Percentiles rank a stretch among this genome's conserved stretches.
Conservation (phyloP, 225 moss, liverwort and hornwort species). For the Pseudisothecium myosuroides region DNA sequence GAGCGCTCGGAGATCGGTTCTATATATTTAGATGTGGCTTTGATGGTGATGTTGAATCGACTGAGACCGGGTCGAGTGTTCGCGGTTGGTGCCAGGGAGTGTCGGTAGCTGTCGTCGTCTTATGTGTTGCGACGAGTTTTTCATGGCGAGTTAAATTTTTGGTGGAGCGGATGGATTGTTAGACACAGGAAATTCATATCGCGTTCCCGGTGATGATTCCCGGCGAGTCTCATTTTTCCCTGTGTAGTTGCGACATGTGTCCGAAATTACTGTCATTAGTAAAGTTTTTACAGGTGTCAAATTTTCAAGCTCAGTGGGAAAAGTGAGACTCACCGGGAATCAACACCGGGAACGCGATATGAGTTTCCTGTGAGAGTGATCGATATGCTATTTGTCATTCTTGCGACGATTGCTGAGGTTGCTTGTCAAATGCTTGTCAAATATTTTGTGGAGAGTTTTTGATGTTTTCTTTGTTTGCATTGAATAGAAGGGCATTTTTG, state of each 20-base stretch:
- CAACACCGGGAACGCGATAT: too few relatives aligned
- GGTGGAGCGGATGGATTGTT: background rate
- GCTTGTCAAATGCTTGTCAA: background rate
- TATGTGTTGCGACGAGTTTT: background rate
- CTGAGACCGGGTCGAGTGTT: background rate
- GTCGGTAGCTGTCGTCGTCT: background rate
- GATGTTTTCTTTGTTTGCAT: background rate
- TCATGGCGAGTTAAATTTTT: background rate
- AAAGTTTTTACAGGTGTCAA: too few relatives aligned
- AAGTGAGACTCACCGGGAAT: too few relatives aligned
- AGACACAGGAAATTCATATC: too few relatives aligned
- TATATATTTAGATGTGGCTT: background rate
- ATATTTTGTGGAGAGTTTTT: background rate
- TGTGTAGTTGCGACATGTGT: too few relatives aligned
- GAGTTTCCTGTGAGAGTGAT: too few relatives aligned
- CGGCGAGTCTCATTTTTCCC: too few relatives aligned
- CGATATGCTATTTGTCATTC: background rate
- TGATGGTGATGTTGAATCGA: background rate
- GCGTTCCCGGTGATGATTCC: too few relatives aligned
- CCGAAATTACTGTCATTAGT: too few relatives aligned
- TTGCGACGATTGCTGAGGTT: background rate
- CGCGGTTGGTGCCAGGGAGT: background rate
- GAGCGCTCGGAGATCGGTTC: background rate
- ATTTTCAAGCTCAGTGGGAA: too few relatives aligned
- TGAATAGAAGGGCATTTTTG: background rate